Evolutionary conservation across 192 early-diverging fungal species (phyloP).

Genomic region (Backusella parvicylindrica): DNA sequence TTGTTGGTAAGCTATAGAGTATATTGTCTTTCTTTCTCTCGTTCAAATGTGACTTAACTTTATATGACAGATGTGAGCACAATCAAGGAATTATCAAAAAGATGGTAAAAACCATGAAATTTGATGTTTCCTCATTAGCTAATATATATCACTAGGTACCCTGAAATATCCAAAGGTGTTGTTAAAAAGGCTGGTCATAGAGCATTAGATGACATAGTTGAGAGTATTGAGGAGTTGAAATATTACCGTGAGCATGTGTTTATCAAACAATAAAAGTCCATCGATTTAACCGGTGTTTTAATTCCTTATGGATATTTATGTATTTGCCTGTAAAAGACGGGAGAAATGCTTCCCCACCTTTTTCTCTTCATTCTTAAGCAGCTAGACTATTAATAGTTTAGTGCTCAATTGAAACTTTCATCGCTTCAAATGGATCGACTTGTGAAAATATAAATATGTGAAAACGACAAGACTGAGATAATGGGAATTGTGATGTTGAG

Average conservation of each 20-base stretch:
- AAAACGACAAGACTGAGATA: not conserved
- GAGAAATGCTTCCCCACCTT: not conserved
- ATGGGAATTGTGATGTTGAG: not conserved
- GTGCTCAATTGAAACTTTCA: not conserved
- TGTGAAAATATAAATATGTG: not conserved
- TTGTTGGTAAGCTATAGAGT: constrained; percentile 39
- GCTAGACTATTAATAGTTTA: not conserved
- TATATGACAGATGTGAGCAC: constrained; percentile 79
- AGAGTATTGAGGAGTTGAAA: constrained; percentile 85
- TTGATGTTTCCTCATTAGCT: not conserved
- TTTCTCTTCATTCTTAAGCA: not conserved
- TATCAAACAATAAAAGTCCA: constrained; percentile 18
- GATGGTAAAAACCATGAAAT: constrained; percentile 60
- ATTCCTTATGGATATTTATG: not conserved
- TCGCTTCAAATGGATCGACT: not conserved
- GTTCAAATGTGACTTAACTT: not conserved
- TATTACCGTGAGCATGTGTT: constrained; percentile 71
- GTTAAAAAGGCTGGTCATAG: constrained; percentile 62
- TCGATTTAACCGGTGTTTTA: not conserved
- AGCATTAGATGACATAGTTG: constrained; percentile 90
- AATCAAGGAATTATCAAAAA: constrained; percentile 78
- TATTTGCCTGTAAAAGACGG: not conserved
- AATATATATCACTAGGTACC: constrained; percentile 13
- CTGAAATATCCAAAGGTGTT: constrained; percentile 39
- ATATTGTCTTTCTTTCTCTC: not conserved